These are phyloP conservation scores for Candida odintsovae DNA, from an alignment of 805 yeast genomes.

Conservation along the genomic window DNA sequence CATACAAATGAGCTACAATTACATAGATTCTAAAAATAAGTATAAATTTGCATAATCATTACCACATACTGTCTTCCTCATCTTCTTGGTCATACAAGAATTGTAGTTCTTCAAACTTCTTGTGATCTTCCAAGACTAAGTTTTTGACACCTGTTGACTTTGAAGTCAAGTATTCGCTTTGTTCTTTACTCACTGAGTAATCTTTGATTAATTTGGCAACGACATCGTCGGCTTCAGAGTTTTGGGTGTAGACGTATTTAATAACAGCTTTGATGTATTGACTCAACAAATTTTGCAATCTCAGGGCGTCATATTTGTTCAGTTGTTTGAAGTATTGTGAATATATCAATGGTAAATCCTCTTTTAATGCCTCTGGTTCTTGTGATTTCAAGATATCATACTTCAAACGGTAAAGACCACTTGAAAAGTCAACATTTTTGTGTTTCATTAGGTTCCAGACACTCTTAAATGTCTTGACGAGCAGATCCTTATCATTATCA, in stretches of 20 bases:
- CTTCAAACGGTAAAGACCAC: constrained; percentile 11
- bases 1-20: constrained; percentile 60
- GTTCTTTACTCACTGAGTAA: constrained; percentile 2
- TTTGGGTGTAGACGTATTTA: constrained; percentile 5
- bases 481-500: neutral
- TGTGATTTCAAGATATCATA: constrained; percentile 5
- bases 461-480: constrained; percentile 5
- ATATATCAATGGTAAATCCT: constrained; percentile 11
- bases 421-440: constrained; percentile 6
- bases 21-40: neutral
- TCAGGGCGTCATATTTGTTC: neutral
- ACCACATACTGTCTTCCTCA: constrained; percentile 26
- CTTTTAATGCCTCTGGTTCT: constrained; percentile 5
- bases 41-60: constrained; percentile 1
- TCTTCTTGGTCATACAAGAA: constrained; percentile 26
- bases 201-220: constrained; percentile 3
- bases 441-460: constrained; percentile 15
- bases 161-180: neutral
- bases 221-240: constrained; percentile 4
- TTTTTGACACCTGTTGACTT: neutral
- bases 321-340: constrained; percentile 3
- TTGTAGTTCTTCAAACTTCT: constrained; percentile 19
- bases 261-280: constrained; percentile 8
- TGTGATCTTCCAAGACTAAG: constrained; percentile 4
- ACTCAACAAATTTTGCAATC: constrained; percentile 11